Conservation (phyloP, 192 early-diverging fungal species). For the Umbelopsis sp. region DNA sequence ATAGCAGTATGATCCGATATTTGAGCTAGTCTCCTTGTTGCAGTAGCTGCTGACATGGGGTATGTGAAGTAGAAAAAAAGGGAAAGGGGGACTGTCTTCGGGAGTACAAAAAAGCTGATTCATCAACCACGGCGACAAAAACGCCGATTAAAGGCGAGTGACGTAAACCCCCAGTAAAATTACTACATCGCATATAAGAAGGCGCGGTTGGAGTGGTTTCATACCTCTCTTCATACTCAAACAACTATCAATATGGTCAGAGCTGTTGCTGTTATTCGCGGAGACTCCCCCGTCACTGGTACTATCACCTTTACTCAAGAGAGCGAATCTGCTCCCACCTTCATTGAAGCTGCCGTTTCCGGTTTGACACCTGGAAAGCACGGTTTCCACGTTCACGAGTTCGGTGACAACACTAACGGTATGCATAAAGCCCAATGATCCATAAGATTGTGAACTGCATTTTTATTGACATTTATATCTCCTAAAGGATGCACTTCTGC, state of each 20-base stretch:
- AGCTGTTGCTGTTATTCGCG: slow-evolving; percentile 83
- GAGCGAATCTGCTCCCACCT: slow-evolving; percentile 51
- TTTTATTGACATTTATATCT: background rate
- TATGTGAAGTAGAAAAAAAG: background rate
- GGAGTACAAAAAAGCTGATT: slow-evolving; percentile 3
- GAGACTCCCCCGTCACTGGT: slow-evolving; percentile 65
- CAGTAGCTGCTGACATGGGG: slow-evolving; percentile 1
- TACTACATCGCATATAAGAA: background rate
- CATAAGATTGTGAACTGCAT: background rate
- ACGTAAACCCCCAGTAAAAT: slow-evolving; percentile 11
- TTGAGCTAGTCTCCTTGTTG: slow-evolving; percentile 1
- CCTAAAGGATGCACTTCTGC: slow-evolving; percentile 76
- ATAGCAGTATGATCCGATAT: background rate
- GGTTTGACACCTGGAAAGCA: slow-evolving; percentile 74
- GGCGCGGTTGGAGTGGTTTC: slow-evolving; percentile 10
- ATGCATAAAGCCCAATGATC: background rate
- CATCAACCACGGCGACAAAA: background rate
- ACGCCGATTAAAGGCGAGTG: background rate
- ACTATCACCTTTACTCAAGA: slow-evolving; percentile 74
- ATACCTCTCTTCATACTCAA: slow-evolving; percentile 29
- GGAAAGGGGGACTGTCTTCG: background rate
- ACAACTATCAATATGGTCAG: slow-evolving; percentile 66
- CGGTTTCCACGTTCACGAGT: slow-evolving; percentile 92
- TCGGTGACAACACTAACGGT: slow-evolving; percentile 79
- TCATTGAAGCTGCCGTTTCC: slow-evolving; percentile 57